A percentile compares a stretch with the other conserved stretches of the same genome.
These are phyloP conservation scores for Yamadazyma paraphyllophila DNA, from an alignment of 805 yeast genomes.

Conservation along the genomic window DNA sequence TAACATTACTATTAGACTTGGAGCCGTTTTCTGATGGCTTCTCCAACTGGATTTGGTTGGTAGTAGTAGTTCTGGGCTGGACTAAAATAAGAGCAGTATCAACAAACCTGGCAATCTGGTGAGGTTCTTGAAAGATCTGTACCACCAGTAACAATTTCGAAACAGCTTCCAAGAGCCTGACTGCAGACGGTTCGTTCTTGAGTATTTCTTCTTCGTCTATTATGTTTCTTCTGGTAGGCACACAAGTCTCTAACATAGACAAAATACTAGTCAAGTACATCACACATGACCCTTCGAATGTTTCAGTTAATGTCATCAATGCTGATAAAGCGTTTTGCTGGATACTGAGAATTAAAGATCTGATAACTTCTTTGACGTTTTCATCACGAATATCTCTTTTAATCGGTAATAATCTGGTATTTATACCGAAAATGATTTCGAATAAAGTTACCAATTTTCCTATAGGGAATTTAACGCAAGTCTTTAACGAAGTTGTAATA, in stretches of 20 bases:
- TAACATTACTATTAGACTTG: slow-evolving; percentile 17
- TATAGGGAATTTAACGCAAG: slow-evolving; percentile 59
- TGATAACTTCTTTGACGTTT: slow-evolving; percentile 43
- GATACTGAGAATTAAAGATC: slow-evolving; percentile 40
- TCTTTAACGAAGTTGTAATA: slow-evolving; percentile 50
- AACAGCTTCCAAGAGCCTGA: slow-evolving; percentile 33
- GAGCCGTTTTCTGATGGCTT: slow-evolving; percentile 1
- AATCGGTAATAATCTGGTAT: slow-evolving; percentile 53
- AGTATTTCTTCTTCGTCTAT: slow-evolving; percentile 32
- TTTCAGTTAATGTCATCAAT: slow-evolving; percentile 32
- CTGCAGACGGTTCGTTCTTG: slow-evolving; percentile 38
- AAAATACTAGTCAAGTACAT: slow-evolving; percentile 53
- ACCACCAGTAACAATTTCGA: slow-evolving; percentile 31
- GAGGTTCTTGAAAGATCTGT: slow-evolving; percentile 46
- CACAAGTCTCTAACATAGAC: slow-evolving; percentile 52
- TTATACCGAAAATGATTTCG: slow-evolving; percentile 56
- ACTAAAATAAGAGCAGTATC: slow-evolving; percentile 50
- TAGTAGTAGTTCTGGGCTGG: slow-evolving; percentile 31
- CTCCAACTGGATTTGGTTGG: slow-evolving; percentile 10
- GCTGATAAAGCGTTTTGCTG: slow-evolving; percentile 47
- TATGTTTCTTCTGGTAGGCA: slow-evolving; percentile 49
- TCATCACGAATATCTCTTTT: slow-evolving; percentile 60
- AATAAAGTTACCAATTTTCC: slow-evolving; percentile 52
- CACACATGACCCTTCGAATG: slow-evolving; percentile 37
- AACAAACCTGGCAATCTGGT: slow-evolving; percentile 53